Conservation (phyloP, 1,284 basidiomycete genomes). For the Rhodotorula sp. region DNA sequence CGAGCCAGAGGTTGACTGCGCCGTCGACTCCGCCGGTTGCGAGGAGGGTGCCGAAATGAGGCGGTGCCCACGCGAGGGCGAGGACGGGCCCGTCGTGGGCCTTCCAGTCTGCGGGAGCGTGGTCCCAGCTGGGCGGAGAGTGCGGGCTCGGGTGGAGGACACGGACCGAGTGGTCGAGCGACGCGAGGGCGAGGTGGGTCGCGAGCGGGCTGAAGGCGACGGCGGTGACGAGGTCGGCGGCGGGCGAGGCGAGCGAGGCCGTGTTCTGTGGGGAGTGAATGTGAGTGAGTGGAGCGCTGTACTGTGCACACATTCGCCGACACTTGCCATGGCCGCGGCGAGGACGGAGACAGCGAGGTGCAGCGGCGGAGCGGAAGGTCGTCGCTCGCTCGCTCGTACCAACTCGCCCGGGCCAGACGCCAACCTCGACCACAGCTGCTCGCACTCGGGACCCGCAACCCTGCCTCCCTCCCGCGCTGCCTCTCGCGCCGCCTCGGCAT, state of each 20-base stretch:
- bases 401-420: too few species aligned
- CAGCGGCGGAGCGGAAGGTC: not conserved
- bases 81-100: constrained; percentile 85
- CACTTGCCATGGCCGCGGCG: not conserved
- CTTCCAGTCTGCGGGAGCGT: constrained; percentile 53
- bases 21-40: constrained; percentile 84
- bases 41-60: constrained; percentile 79
- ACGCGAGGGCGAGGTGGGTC: constrained; percentile 70
- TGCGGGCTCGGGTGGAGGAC: constrained; percentile 5
- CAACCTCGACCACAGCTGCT: not conserved
- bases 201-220: constrained; percentile 88
- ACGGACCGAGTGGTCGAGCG: constrained; percentile 71
- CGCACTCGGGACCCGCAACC: not conserved
- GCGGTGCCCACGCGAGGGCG: constrained; percentile 82
- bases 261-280: not conserved
- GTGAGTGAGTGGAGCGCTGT: too few species aligned
- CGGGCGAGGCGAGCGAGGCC: constrained; percentile 71
- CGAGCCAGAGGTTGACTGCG: constrained; percentile 76
- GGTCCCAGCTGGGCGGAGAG: constrained; percentile 1
- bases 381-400: not conserved
- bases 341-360: not conserved
- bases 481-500: not conserved
- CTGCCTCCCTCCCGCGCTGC: not conserved
- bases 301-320: not conserved
- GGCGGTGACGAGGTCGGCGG: constrained; percentile 76